Percentiles rank a stretch among this genome's conserved stretches.
Evolutionary conservation across 2,329 filamentous ascomycete species (phyloP).

Genomic region (Cercospora sp.): DNA sequence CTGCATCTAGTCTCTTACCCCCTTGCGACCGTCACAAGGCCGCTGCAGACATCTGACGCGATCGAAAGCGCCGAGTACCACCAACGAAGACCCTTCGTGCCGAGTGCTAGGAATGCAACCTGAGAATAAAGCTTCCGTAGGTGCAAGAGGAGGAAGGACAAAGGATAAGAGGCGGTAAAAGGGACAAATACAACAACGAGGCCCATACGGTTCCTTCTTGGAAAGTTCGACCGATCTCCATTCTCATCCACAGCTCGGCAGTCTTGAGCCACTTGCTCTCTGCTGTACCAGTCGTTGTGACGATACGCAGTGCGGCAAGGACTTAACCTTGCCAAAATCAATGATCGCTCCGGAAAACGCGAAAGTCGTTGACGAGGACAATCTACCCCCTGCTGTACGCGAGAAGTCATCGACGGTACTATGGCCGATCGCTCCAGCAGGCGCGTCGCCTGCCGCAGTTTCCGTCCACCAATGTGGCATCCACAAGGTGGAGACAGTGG

Average conservation of each 20-base stretch:
- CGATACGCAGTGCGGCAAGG: background rate
- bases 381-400: background rate
- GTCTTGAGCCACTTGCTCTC: background rate
- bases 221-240: background rate
- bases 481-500: background rate
- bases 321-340: background rate
- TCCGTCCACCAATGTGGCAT: background rate
- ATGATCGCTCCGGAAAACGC: background rate
- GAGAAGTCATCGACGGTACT: background rate
- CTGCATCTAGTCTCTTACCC: background rate
- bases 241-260: background rate
- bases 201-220: background rate
- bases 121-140: background rate
- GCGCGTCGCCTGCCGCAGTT: background rate
- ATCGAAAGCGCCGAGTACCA: background rate
- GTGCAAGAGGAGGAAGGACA: background rate
- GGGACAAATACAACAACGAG: background rate
- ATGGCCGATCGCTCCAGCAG: background rate
- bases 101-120: background rate
- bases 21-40: background rate
- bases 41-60: background rate
- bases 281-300: background rate
- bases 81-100: background rate
- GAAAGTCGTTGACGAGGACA: background rate
- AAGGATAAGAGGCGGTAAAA: background rate